Conservation (phyloP, 495 filamentous ascomycete genomes). For the Cenococcum geophilum region DNA sequence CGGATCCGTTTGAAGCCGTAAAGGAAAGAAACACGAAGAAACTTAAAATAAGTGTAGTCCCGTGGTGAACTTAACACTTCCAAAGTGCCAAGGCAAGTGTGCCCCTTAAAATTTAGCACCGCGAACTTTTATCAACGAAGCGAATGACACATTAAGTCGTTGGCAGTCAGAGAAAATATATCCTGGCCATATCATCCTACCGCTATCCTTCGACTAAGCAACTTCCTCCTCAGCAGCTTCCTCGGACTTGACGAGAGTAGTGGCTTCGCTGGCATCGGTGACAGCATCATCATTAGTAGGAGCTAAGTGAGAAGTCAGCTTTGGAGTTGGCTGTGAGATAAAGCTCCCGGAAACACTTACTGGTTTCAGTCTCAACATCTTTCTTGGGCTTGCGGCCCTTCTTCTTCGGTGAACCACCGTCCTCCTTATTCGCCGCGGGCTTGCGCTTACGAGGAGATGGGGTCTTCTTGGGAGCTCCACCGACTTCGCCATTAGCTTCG, state of each 20-base stretch:
- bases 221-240: constrained; percentile 5
- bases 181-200: no score
- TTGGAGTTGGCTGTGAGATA: background rate
- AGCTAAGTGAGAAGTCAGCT: background rate
- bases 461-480: background rate
- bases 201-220: no score
- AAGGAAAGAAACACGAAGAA: no score
- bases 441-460: constrained; percentile 13
- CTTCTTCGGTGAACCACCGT: constrained; percentile 22
- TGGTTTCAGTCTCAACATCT: constrained; percentile 18
- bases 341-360: background rate
- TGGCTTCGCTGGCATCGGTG: constrained; percentile 7
- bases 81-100: no score
- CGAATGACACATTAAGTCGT: no score
- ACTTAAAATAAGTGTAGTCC: no score
- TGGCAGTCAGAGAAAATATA: no score
- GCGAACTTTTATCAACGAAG: no score
- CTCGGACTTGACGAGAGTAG: constrained; percentile 16
- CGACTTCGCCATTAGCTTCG: background rate
- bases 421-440: constrained; percentile 14
- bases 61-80: no score
- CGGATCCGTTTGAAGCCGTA: no score
- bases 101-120: no score
- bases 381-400: constrained; percentile 16
- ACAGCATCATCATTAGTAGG: background rate